Percentiles rank a stretch among this genome's conserved stretches.
phyloP scores from a whole-genome alignment of 2,329 filamentous ascomycete species.

The Leptographium galeiforme region DNA sequence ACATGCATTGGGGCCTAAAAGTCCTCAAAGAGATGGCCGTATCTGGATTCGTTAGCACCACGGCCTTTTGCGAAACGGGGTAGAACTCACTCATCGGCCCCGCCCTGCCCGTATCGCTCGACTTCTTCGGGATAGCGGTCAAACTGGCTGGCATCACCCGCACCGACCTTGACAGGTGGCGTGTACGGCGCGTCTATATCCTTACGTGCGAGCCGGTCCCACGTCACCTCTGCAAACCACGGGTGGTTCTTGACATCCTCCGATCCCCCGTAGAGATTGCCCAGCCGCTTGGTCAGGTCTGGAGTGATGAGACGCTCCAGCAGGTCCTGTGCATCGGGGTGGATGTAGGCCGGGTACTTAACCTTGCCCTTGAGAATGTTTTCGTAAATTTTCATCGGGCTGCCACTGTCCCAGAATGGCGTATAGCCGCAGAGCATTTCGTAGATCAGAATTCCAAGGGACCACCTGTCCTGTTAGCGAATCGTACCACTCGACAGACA shows the following conservation, averaged over 20 bases:
- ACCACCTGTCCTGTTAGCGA: slow-evolving; percentile 57
- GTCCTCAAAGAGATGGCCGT: slow-evolving; percentile 62
- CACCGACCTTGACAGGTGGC: slow-evolving; percentile 83
- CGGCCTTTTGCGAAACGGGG: not conserved
- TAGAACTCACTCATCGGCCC: slow-evolving; percentile 69
- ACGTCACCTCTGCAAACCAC: slow-evolving; percentile 97
- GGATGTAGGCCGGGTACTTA: slow-evolving; percentile 93
- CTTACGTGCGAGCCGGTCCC: slow-evolving; percentile 86
- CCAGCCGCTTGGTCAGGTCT: slow-evolving; percentile 86
- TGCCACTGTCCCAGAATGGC: slow-evolving; percentile 96
- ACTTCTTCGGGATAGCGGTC: slow-evolving; percentile 97
- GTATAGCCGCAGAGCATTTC: slow-evolving; percentile 99
- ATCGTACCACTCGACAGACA: not conserved
- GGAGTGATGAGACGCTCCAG: slow-evolving; percentile 86
- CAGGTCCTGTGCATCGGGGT: slow-evolving; percentile 85
- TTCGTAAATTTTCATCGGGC: slow-evolving; percentile 98
- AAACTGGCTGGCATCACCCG: slow-evolving; percentile 92
- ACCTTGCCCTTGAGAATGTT: slow-evolving; percentile 93
- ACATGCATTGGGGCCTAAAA: slow-evolving; percentile 34
- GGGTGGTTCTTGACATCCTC: slow-evolving; percentile 89
- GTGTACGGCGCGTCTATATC: slow-evolving; percentile 98
- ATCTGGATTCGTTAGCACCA: slow-evolving; percentile 29
- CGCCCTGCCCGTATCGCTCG: slow-evolving; percentile 71
- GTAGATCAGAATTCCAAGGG: slow-evolving; percentile 92
- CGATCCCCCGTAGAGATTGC: slow-evolving; percentile 82